Evolutionary conservation across 2,329 filamentous ascomycete species (phyloP).

Genomic region (Aspergillus sp.): DNA sequence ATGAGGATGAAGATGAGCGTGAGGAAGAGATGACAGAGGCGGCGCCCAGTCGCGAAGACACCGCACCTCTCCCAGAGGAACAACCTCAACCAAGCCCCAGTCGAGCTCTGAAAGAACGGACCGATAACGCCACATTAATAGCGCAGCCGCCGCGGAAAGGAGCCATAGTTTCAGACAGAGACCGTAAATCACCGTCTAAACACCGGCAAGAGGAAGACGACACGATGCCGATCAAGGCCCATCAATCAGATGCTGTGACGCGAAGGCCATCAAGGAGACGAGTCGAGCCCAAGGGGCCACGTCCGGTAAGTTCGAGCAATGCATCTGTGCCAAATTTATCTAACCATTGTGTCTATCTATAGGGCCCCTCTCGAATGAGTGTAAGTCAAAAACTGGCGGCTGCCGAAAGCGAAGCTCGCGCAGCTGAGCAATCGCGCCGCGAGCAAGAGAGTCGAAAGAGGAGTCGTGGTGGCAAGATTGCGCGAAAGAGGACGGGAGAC

Average conservation of each 20-base stretch:
- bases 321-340: background rate
- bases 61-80: background rate
- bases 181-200: slow-evolving; percentile 29
- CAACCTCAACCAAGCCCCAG: slow-evolving; percentile 16
- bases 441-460: slow-evolving; percentile 37
- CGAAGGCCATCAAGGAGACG: slow-evolving; percentile 28
- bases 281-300: slow-evolving; percentile 27
- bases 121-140: slow-evolving; percentile 33
- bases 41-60: slow-evolving; percentile 25
- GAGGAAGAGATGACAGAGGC: slow-evolving; percentile 29
- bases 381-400: slow-evolving; percentile 45
- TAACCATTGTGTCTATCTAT: background rate
- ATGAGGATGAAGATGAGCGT: slow-evolving; percentile 5
- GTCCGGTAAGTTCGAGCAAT: slow-evolving; percentile 25
- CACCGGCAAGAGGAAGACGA: slow-evolving; percentile 32
- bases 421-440: slow-evolving; percentile 34
- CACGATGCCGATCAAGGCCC: slow-evolving; percentile 34
- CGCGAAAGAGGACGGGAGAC: slow-evolving; percentile 27
- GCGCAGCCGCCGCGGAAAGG: slow-evolving; percentile 32
- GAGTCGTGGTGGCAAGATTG: slow-evolving; percentile 29
- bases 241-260: slow-evolving; percentile 30
- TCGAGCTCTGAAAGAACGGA: slow-evolving; percentile 37
- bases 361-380: slow-evolving; percentile 29
- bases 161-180: slow-evolving; percentile 37
- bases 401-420: slow-evolving; percentile 44